Evolutionary conservation across 2,329 filamentous ascomycete genomes (phyloP), one percentile per base, ranked within the genome.

Genomic region (Endocalyx cinctus): DNA sequence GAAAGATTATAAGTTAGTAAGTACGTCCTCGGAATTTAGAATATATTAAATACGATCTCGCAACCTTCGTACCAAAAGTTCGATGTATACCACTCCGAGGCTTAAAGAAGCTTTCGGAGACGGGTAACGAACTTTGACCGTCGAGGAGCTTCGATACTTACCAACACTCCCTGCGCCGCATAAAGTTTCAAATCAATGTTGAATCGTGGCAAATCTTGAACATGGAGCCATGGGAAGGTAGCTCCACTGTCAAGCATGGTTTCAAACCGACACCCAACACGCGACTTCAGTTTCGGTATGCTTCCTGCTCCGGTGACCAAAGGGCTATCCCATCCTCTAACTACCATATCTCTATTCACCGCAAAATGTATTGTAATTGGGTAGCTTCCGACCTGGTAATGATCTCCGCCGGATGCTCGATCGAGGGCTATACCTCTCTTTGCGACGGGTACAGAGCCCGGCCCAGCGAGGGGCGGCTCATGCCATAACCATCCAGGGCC

Each of bases 401-500:
- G 37, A 7, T 26, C 27, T 25, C 28, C 38, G 14, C 3, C 6
- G 16, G 0, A 4, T 1, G 20, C 6, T 16, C 47, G 43, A 1
- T 48, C 35, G 6, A 62, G 48, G 17, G 53, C 54, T 11, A 54
- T 29, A 13, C 54, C 53, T 29, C 55, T 60, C 33, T 55, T 60
- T 14, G 54, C 60, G 6, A 55, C 25, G 13, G 42, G 35, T 2
- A 31, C 42, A 3, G 17, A 44, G 12, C 29, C 30, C 16, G 41
- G 26, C 10, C 50, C 48, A 15, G 55, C 42, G 3, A 70, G 48
- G 1, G 67, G 66, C 4, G 61, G 58, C 37, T 70, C 66, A 33
- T 63, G 64, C 66, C 66, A 71, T 10, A 70, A 54, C 60, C 63
- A 69, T 7, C 64, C 64, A 1, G 52, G 45, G 3, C 66, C 66